phyloP scores from a whole-genome alignment of 352 stramenopile genomes.

The Chrysophaeum taylorii region DNA sequence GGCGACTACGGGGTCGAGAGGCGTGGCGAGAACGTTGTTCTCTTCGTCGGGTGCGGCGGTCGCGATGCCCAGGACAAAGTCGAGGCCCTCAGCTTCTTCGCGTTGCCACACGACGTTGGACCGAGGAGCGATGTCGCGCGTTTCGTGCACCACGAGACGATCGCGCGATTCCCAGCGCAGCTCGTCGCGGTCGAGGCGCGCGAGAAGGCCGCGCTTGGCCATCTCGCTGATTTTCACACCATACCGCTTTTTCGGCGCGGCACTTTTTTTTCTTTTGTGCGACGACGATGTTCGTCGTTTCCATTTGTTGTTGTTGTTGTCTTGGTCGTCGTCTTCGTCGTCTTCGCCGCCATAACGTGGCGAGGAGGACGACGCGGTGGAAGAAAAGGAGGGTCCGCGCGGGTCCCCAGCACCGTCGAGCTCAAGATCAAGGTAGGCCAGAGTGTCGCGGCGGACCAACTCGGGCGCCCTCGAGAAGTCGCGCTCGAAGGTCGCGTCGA shows the following conservation, averaged over 20 bases:
- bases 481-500: not conserved
- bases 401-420: conserved; percentile 1
- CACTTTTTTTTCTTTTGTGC: no score
- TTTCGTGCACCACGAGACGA: no score
- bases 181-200: not conserved
- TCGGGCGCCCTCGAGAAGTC: not conserved
- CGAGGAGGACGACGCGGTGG: not conserved
- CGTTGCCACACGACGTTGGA: no score
- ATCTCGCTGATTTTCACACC: not conserved
- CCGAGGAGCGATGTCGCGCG: no score
- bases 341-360: not conserved
- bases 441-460: not conserved
- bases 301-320: no score
- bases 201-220: not conserved
- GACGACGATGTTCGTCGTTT: no score
- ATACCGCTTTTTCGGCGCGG: not conserved
- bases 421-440: conserved; percentile 1
- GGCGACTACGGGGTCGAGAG: not conserved
- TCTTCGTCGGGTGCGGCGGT: not conserved
- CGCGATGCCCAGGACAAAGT: no score
- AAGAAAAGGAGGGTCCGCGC: not conserved
- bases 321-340: not conserved
- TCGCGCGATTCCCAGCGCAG: not conserved
- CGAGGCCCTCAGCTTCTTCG: no score
- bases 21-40: not conserved